A percentile compares a stretch with the other conserved stretches of the same genome.
Evolutionary conservation across 768 basidiomycete genomes (phyloP).

Genomic region (Tricholoma furcatifolium): DNA sequence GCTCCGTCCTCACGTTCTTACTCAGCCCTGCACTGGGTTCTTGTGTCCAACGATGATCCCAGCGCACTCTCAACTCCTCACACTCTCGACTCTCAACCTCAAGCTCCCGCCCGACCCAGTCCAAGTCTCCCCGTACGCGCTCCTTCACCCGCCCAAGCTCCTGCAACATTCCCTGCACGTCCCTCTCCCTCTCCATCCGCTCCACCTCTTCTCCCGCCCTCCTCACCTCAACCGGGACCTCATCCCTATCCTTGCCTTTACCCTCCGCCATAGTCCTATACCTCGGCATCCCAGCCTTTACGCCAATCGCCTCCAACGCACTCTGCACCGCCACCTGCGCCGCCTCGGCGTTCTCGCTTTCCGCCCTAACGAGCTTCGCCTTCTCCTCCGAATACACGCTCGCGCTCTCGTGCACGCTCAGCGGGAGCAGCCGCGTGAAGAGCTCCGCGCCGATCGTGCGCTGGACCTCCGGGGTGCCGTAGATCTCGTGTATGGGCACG

Average conservation of each 20-base stretch:
- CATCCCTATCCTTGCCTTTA: slow-evolving; percentile 57
- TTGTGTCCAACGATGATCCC: slow-evolving; percentile 86
- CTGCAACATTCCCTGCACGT: slow-evolving; percentile 60
- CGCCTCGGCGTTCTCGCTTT: slow-evolving; percentile 84
- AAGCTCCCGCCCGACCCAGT: slow-evolving; percentile 60
- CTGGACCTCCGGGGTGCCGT: slow-evolving; percentile 86
- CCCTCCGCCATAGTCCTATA: slow-evolving; percentile 74
- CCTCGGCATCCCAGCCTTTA: slow-evolving; percentile 66
- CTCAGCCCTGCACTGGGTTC: slow-evolving; percentile 75
- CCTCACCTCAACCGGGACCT: slow-evolving; percentile 69
- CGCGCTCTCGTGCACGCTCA: slow-evolving; percentile 94
- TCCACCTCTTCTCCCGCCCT: slow-evolving; percentile 75
- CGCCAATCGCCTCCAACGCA: slow-evolving; percentile 76
- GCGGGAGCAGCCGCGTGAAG: slow-evolving; percentile 82
- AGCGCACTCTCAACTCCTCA: slow-evolving; percentile 85
- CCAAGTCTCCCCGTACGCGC: slow-evolving; percentile 58
- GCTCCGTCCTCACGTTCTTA: slow-evolving; percentile 69
- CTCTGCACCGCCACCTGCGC: slow-evolving; percentile 80
- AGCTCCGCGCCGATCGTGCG: slow-evolving; percentile 92
- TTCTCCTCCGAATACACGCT: slow-evolving; percentile 98
- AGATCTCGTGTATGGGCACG: slow-evolving; percentile 93
- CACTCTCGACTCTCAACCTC: slow-evolving; percentile 86
- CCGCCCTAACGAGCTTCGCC: slow-evolving; percentile 85
- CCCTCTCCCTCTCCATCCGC: slow-evolving; percentile 68
- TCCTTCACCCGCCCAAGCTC: slow-evolving; percentile 61